Conservation (phyloP, 768 basidiomycete species). For the Rhodocollybia butyracea region DNA sequence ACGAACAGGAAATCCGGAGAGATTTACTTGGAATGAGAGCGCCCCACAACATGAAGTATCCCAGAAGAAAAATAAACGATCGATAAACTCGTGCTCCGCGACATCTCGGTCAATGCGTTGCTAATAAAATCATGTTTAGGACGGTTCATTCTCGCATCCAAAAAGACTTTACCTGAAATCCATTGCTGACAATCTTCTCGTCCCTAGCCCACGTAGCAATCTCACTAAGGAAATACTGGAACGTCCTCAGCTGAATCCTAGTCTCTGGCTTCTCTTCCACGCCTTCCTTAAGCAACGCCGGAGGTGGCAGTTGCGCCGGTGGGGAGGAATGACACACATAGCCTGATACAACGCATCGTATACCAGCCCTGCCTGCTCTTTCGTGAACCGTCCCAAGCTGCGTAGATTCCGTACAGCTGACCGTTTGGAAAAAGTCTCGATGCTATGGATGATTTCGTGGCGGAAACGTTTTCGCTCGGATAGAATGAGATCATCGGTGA, state of each 20-base stretch:
- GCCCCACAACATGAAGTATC: conserved; percentile 79
- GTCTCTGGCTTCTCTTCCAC: conserved; percentile 84
- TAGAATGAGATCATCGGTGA: conserved; percentile 92
- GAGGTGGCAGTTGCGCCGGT: conserved; percentile 43
- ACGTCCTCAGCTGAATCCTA: conserved; percentile 80
- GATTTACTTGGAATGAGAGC: conserved; percentile 79
- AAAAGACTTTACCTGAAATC: conserved; percentile 65
- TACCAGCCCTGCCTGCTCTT: conserved; percentile 85
- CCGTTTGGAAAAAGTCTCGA: conserved; percentile 93
- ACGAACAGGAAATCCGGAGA: conserved; percentile 5
- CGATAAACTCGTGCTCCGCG: conserved; percentile 96
- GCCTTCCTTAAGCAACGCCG: conserved; percentile 52
- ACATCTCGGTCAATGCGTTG: conserved; percentile 85
- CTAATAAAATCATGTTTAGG: conserved; percentile 29
- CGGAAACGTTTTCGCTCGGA: conserved; percentile 84
- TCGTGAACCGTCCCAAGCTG: conserved; percentile 73
- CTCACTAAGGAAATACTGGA: conserved; percentile 87
- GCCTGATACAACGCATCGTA: conserved; percentile 91
- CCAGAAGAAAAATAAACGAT: conserved; percentile 94
- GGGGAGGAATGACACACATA: conserved; percentile 77
- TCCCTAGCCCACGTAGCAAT: conserved; percentile 94
- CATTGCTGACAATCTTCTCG: conserved; percentile 89
- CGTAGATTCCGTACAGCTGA: conserved; percentile 86
- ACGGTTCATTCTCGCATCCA: conserved; percentile 6
- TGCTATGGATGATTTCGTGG: conserved; percentile 85